phyloP scores from a whole-genome alignment of 2,329 filamentous ascomycete genomes.

The Sclerotiophoma versabilis region DNA sequence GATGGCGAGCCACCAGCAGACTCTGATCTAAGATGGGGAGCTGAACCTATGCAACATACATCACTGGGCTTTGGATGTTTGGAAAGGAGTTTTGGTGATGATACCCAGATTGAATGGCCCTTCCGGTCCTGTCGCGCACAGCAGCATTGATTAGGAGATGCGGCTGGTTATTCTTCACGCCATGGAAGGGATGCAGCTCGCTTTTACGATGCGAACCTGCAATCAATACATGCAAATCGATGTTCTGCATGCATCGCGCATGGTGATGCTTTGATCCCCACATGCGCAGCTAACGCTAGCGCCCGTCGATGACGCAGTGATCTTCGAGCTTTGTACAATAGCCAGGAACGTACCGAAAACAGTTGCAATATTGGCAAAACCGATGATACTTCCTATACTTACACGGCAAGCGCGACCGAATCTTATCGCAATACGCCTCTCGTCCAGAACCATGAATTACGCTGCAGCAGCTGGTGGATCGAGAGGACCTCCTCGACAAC shows the following conservation, averaged over 20 bases:
- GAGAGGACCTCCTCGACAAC: conserved; percentile 1
- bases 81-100: background rate
- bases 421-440: conserved; percentile 7
- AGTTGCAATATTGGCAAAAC: background rate
- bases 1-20: conserved; percentile 42
- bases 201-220: background rate
- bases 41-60: background rate
- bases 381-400: conserved; percentile 4
- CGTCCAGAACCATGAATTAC: conserved; percentile 24
- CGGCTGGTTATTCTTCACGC: background rate
- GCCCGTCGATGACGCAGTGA: conserved; percentile 32
- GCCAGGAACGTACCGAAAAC: conserved; percentile 1
- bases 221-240: background rate
- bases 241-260: background rate
- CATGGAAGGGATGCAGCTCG: too few species aligned
- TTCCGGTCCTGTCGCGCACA: background rate
- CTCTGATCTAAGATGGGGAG: conserved; percentile 25
- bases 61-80: background rate
- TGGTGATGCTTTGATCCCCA: conserved; percentile 18
- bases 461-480: conserved; percentile 28
- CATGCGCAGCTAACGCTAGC: conserved; percentile 24
- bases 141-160: background rate
- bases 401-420: background rate
- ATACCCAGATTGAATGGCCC: background rate
- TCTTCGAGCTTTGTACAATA: conserved; percentile 11